Evolutionary conservation across 768 basidiomycete species (phyloP).

Genomic region (Podaxis sp.): DNA sequence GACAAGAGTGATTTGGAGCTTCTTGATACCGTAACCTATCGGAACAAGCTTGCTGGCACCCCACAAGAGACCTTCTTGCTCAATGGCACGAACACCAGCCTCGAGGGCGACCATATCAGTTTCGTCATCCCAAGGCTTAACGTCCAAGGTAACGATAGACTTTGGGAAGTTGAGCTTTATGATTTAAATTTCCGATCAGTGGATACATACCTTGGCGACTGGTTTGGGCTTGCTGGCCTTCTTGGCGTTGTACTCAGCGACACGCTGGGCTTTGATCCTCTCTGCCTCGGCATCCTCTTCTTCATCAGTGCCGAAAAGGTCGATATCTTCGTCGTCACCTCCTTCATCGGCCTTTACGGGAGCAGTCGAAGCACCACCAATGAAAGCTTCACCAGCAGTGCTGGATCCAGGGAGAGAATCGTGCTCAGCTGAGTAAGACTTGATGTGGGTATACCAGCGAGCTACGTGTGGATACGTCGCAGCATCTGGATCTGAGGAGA

Average conservation of each 20-base stretch:
- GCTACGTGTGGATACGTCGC: constrained; percentile 69
- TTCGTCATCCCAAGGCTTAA: constrained; percentile 99
- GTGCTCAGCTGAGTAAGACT: constrained; percentile 81
- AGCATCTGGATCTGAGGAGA: constrained; percentile 66
- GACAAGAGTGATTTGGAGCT: constrained; percentile 76
- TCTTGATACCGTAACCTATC: constrained; percentile 89
- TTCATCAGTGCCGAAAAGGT: constrained; percentile 87
- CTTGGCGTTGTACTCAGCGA: constrained; percentile 90
- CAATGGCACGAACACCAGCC: constrained; percentile 77
- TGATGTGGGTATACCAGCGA: constrained; percentile 95
- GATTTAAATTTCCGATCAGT: constrained; percentile 2
- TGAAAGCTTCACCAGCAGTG: constrained; percentile 73
- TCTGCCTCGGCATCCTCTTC: constrained; percentile 86
- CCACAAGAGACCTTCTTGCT: constrained; percentile 93
- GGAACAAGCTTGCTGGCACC: constrained; percentile 91
- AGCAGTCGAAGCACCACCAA: constrained; percentile 48
- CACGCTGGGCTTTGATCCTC: constrained; percentile 85
- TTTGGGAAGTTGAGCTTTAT: constrained; percentile 29
- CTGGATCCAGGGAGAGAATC: constrained; percentile 81
- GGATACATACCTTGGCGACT: constrained; percentile 70
- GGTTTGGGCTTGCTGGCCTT: constrained; percentile 91
- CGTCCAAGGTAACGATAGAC: constrained; percentile 97
- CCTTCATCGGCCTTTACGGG: constrained; percentile 45
- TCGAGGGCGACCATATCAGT: constrained; percentile 94
- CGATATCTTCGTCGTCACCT: constrained; percentile 76